Evolutionary conservation across 2,329 filamentous ascomycete species (phyloP), one percentile per base, ranked within the genome.

Genomic region (Falciphora oryzae): DNA sequence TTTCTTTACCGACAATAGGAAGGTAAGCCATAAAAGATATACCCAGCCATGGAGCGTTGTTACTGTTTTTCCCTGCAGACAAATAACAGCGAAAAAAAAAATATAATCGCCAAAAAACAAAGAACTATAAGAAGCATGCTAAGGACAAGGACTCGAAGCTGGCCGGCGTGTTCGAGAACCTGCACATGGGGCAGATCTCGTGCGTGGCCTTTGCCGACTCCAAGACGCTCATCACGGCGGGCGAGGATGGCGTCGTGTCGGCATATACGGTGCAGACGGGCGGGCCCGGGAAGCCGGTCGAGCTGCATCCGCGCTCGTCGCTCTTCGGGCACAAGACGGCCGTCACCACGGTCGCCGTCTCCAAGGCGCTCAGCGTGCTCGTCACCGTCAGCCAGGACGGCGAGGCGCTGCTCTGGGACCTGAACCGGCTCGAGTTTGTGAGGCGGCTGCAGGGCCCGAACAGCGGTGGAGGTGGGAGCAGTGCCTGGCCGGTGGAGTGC

Each of bases 151-250:
- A 56, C 44, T 28, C 61, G 50, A 69, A 80, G 80, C 81, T 90
- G 28, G 86, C 96, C 50, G 94, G 94, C 0, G 83, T 97, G 25
- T 97, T 94, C 72, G 95, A 99, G 75, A 96, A 98, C 72, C 81
- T 97, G 2, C 95, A 99, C 73, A 89, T 94, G 65, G 93, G 93
- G 5, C 93, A 97, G 73, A 84, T 99, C 32, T 94, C 93, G 0
- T 88, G 88, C 64, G 89, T 92, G 0, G 81, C 89, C 16, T 95
- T 98, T 73, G 92, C 92, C 0, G 94, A 97, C 74, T 94, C 92
- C 22, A 91, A 90, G 71, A 97, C 92, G 0, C 83, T 99, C 27
- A 89, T 99, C 68, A 98, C 95, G 0, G 92, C 93, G 0, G 95
- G 95, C 31, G 90, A 92, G 61, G 95, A 99, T 71, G 97, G 94